Evolutionary conservation across 805 yeast species (phyloP).

Genomic region (Candida boleticola): DNA sequence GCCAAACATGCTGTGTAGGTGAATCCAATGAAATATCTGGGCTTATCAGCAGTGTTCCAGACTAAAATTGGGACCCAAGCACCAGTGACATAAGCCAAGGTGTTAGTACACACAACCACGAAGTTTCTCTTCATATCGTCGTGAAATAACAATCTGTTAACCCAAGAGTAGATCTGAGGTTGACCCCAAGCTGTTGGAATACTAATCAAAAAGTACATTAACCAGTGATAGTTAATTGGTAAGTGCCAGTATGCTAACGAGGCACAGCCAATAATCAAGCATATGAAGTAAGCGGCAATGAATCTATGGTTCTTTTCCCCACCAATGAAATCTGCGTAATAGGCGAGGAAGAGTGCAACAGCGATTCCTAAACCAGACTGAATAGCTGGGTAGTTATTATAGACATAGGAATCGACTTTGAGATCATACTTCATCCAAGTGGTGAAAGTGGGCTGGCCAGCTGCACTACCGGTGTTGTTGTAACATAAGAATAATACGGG

Average conservation of each 20-base stretch:
- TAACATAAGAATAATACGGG: constrained; percentile 38
- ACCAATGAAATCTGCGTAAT: constrained; percentile 29
- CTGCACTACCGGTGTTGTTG: constrained; percentile 33
- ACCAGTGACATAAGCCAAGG: constrained; percentile 37
- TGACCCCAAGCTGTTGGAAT: constrained; percentile 53
- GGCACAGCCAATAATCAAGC: constrained; percentile 42
- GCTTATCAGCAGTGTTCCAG: constrained; percentile 37
- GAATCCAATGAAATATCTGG: constrained; percentile 32
- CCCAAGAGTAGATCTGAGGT: constrained; percentile 59
- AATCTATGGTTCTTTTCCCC: constrained; percentile 35
- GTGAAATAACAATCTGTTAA: constrained; percentile 43
- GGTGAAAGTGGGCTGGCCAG: constrained; percentile 34
- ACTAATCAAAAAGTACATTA: constrained; percentile 47
- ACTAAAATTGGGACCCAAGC: constrained; percentile 41
- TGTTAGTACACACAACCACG: constrained; percentile 36
- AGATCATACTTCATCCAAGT: constrained; percentile 35
- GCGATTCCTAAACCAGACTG: constrained; percentile 26
- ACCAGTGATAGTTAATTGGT: constrained; percentile 49
- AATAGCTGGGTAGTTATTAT: constrained; percentile 32
- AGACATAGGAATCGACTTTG: constrained; percentile 23
- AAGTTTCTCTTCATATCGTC: constrained; percentile 44
- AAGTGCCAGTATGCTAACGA: constrained; percentile 48
- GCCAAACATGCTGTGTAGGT: constrained; percentile 32
- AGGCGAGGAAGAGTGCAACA: constrained; percentile 22
- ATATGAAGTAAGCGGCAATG: constrained; percentile 35